These are phyloP conservation scores for Haplosporangium sp. DNA, from an alignment of 371 early-diverging fungal genomes.

Conservation along the genomic window DNA sequence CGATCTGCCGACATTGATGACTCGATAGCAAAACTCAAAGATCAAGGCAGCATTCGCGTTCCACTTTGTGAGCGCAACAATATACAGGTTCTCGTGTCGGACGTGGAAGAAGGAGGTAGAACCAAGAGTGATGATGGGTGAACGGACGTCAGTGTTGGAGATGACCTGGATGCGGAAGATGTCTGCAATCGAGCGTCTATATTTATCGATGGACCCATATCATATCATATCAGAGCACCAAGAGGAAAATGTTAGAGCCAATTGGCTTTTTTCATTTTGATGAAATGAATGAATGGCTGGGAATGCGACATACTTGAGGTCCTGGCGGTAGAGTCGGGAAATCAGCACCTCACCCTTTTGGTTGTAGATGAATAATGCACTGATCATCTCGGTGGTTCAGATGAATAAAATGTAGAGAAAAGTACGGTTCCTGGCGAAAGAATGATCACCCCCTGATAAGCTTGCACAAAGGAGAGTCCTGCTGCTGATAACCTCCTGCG, in stretches of 20 bases:
- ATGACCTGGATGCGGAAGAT: conserved; percentile 97
- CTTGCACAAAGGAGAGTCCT: too few species aligned
- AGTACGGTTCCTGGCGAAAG: too few species aligned
- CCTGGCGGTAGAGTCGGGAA: conserved; percentile 93
- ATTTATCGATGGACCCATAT: too few species aligned
- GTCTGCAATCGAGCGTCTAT: conserved; percentile 94
- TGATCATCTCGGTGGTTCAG: too few species aligned
- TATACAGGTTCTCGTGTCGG: conserved; percentile 89
- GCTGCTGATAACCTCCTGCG: too few species aligned
- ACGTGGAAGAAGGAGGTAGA: conserved; percentile 90
- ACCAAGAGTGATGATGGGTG: conserved; percentile 92
- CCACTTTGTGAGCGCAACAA: conserved; percentile 86
- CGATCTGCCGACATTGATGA: conserved; percentile 77
- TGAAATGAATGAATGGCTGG: too few species aligned
- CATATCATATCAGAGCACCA: too few species aligned
- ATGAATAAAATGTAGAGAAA: too few species aligned
- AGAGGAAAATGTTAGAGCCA: too few species aligned
- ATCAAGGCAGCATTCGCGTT: conserved; percentile 88
- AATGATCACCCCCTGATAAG: too few species aligned
- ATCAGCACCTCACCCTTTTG: conserved; percentile 98
- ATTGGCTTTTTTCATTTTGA: too few species aligned
- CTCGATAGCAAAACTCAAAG: conserved; percentile 87
- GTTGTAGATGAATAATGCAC: conserved; percentile 94
- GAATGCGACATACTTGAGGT: conserved; percentile 92
- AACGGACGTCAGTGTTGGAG: conserved; percentile 88